Evolutionary conservation across 208 protist species (phyloP).

Genomic region (Borovskyia barvae): DNA sequence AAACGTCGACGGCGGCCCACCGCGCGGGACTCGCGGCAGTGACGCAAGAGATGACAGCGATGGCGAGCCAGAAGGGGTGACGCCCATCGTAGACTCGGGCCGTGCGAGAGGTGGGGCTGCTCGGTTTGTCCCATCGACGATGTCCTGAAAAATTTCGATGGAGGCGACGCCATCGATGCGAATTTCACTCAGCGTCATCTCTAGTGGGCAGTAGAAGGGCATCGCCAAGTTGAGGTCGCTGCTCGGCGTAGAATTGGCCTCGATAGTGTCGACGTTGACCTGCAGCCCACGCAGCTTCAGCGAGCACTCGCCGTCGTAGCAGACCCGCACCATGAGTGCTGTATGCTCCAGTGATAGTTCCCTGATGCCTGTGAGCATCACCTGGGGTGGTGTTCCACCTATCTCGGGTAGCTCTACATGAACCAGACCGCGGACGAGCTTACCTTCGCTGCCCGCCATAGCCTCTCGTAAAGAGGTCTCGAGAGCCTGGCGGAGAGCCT

Average conservation of each 20-base stretch:
- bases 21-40: slow-evolving; percentile 5
- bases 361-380: slow-evolving; percentile 72
- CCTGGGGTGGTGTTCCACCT: slow-evolving; percentile 66
- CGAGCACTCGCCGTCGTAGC: slow-evolving; percentile 78
- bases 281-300: slow-evolving; percentile 75
- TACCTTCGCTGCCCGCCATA: slow-evolving; percentile 61
- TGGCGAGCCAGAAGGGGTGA: slow-evolving; percentile 1
- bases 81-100: background rate
- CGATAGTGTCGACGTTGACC: slow-evolving; percentile 86
- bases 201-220: slow-evolving; percentile 86
- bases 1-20: slow-evolving; percentile 1
- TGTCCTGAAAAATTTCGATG: slow-evolving; percentile 80
- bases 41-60: slow-evolving; percentile 1
- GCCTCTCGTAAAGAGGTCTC: slow-evolving; percentile 68
- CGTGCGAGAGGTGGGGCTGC: background rate
- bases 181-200: slow-evolving; percentile 82
- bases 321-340: slow-evolving; percentile 78
- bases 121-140: slow-evolving; percentile 21
- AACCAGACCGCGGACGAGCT: slow-evolving; percentile 74
- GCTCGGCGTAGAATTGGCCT: slow-evolving; percentile 32
- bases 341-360: slow-evolving; percentile 75
- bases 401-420: slow-evolving; percentile 73
- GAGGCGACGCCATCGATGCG: slow-evolving; percentile 75
- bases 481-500: slow-evolving; percentile 69
- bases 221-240: slow-evolving; percentile 72